phyloP scores from a whole-genome alignment of 148 eudicot species.

The Vaccinium vitisidaea region DNA sequence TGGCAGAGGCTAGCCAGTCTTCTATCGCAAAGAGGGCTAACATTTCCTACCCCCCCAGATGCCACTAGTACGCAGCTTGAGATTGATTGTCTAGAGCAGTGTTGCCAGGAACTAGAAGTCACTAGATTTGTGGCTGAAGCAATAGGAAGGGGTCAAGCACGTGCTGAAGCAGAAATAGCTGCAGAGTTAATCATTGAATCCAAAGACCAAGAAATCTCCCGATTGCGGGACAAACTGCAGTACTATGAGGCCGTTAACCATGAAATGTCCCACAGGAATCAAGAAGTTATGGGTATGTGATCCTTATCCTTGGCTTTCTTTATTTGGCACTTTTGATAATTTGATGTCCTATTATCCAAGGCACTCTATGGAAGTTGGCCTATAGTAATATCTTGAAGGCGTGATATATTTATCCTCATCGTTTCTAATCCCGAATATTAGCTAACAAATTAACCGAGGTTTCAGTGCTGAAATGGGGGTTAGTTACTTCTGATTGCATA shows the following conservation, averaged over 20 bases:
- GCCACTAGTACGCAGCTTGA: constrained; percentile 23
- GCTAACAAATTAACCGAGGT: neutral
- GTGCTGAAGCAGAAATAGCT: constrained; percentile 48
- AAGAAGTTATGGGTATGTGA: constrained; percentile 46
- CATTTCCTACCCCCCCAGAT: constrained; percentile 31
- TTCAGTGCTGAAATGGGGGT: neutral
- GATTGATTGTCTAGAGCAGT: constrained; percentile 27
- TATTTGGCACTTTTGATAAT: neutral
- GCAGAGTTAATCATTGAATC: constrained; percentile 35
- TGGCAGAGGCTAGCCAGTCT: constrained; percentile 41
- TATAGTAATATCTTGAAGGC: neutral
- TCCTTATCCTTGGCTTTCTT: neutral
- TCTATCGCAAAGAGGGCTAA: constrained; percentile 26
- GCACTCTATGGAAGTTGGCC: neutral
- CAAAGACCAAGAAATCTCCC: constrained; percentile 50
- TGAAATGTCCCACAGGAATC: constrained; percentile 56
- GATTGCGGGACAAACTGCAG: constrained; percentile 43
- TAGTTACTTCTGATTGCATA: neutral
- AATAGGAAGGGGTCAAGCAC: constrained; percentile 43
- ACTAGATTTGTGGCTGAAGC: constrained; percentile 48
- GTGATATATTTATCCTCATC: neutral
- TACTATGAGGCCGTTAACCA: constrained; percentile 52
- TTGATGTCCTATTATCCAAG: neutral
- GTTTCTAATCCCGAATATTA: neutral
- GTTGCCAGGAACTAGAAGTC: constrained; percentile 39